These are phyloP conservation scores for Artemisia tridentata DNA, from an alignment of 129 eudicot species.

Conservation along the genomic window DNA sequence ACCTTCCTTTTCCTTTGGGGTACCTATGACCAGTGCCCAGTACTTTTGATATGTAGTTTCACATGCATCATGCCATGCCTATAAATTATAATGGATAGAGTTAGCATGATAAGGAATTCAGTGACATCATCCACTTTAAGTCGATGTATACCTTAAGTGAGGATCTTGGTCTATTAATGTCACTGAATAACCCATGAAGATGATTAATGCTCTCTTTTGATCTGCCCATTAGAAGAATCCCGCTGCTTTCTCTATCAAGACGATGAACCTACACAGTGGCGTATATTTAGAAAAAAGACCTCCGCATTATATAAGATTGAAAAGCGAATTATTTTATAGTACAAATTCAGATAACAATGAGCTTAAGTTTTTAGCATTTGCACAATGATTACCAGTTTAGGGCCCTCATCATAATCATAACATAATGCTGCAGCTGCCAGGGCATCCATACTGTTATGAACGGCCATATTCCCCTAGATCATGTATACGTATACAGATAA, in stretches of 20 bases:
- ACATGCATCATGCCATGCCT: slow-evolving; percentile 68
- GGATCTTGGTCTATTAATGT: slow-evolving; percentile 45
- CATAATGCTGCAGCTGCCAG: slow-evolving; percentile 90
- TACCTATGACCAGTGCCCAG: slow-evolving; percentile 92
- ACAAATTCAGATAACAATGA: neutral
- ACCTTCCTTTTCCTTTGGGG: slow-evolving; percentile 82
- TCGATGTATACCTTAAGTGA: slow-evolving; percentile 44
- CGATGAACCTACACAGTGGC: slow-evolving; percentile 73
- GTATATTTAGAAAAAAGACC: slow-evolving; percentile 6
- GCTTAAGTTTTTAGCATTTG: neutral
- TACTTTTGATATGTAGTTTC: slow-evolving; percentile 63
- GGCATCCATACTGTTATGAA: slow-evolving; percentile 98
- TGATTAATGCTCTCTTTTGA: slow-evolving; percentile 67
- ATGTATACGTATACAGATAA: neutral
- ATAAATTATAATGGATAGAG: slow-evolving; percentile 5
- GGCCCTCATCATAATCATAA: slow-evolving; percentile 83
- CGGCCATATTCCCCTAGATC: slow-evolving; percentile 66
- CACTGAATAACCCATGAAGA: slow-evolving; percentile 68
- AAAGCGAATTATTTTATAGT: neutral
- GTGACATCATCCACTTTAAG: neutral
- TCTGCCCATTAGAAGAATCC: slow-evolving; percentile 85
- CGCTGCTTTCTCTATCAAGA: slow-evolving; percentile 94
- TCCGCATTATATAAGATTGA: no score
- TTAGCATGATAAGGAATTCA: slow-evolving; percentile 1
- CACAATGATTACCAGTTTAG: slow-evolving; percentile 62